Percentiles rank a stretch among this genome's conserved stretches.
Conservation (phyloP, 805 yeast genomes). For the Danielia oregonensis region DNA sequence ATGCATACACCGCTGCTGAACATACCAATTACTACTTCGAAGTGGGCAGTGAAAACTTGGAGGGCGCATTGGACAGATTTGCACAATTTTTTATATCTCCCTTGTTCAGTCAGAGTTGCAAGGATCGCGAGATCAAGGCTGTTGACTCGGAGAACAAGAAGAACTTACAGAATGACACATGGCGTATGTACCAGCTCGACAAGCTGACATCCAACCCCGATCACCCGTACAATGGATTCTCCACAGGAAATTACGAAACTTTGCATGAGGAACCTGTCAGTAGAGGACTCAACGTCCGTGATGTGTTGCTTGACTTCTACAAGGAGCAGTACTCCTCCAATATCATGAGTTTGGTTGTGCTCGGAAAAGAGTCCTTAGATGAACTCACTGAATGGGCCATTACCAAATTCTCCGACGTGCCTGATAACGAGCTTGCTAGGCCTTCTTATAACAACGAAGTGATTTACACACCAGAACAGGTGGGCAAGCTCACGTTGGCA, state of each 20-base stretch:
- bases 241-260: slow-evolving; percentile 84
- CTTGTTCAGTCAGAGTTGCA: slow-evolving; percentile 65
- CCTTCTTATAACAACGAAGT: slow-evolving; percentile 43
- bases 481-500: slow-evolving; percentile 55
- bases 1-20: slow-evolving; percentile 87
- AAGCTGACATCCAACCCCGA: slow-evolving; percentile 64
- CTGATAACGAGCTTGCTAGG: slow-evolving; percentile 43
- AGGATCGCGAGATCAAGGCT: slow-evolving; percentile 89
- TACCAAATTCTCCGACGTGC: slow-evolving; percentile 60
- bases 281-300: slow-evolving; percentile 70
- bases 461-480: slow-evolving; percentile 48
- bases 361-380: slow-evolving; percentile 79
- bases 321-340: slow-evolving; percentile 73
- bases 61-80: slow-evolving; percentile 89
- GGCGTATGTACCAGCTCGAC: slow-evolving; percentile 87
- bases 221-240: slow-evolving; percentile 85
- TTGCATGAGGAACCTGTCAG: slow-evolving; percentile 61
- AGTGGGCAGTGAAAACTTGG: slow-evolving; percentile 66
- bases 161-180: slow-evolving; percentile 81
- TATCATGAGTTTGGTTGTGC: slow-evolving; percentile 78
- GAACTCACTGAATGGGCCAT: slow-evolving; percentile 68
- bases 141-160: slow-evolving; percentile 96
- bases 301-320: slow-evolving; percentile 75
- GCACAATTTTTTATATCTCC: slow-evolving; percentile 91
- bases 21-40: slow-evolving; percentile 92